Conservation (phyloP, 768 basidiomycete species). For the Lactarius sanguifluus region DNA sequence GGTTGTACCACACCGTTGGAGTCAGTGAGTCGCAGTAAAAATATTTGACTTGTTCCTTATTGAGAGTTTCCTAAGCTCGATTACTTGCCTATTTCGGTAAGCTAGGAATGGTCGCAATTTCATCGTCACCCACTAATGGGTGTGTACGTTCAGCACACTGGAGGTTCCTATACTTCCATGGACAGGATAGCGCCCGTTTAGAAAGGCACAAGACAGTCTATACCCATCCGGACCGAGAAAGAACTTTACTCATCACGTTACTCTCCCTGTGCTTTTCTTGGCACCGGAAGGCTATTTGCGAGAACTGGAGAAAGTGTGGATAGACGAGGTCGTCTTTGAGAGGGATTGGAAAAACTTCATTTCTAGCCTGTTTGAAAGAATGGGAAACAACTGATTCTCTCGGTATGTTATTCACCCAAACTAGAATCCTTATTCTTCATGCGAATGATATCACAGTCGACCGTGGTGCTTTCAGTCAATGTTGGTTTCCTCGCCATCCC, state of each 20-base stretch:
- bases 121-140: no score
- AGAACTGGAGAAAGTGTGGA: background rate
- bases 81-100: background rate
- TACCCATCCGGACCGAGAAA: background rate
- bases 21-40: background rate
- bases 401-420: background rate
- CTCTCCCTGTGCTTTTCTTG: background rate
- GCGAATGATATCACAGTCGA: conserved; percentile 28
- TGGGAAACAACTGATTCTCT: conserved; percentile 5
- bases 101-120: background rate
- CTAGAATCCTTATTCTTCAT: background rate
- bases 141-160: background rate
- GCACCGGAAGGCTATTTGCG: background rate
- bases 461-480: conserved; percentile 38
- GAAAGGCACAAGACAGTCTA: background rate
- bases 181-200: background rate
- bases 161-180: conserved; percentile 2
- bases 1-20: background rate
- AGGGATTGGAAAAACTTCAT: background rate
- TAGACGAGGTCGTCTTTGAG: background rate
- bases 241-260: background rate
- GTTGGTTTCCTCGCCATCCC: conserved; percentile 39
- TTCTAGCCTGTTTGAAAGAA: background rate
- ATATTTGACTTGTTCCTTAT: background rate
- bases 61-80: background rate